These are phyloP conservation scores for Russula earlei DNA, from an alignment of 768 basidiomycete genomes.

Conservation along the genomic window DNA sequence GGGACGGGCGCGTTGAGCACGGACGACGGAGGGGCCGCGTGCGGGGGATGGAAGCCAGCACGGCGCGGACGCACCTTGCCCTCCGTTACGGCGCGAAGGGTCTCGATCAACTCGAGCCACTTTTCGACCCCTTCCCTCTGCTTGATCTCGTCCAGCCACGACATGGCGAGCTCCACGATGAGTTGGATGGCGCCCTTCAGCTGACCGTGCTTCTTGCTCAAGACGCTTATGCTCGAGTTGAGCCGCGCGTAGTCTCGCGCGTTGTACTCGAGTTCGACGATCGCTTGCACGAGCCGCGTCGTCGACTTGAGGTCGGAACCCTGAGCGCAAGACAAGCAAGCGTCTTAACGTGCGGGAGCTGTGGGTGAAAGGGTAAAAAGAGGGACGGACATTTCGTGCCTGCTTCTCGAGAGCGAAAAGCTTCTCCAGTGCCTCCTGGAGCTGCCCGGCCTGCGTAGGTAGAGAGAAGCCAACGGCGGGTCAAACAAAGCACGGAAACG, in stretches of 20 bases:
- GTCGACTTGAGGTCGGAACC: constrained; percentile 93
- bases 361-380: not conserved
- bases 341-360: not conserved
- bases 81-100: constrained; percentile 85
- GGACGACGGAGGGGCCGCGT: not conserved
- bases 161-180: constrained; percentile 83
- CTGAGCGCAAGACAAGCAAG: constrained; percentile 32
- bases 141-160: constrained; percentile 73
- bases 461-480: not conserved
- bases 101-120: constrained; percentile 86
- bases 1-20: not conserved
- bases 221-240: constrained; percentile 53
- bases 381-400: constrained; percentile 70
- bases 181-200: constrained; percentile 81
- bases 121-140: constrained; percentile 53
- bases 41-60: not conserved
- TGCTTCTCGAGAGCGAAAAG: constrained; percentile 88
- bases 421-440: constrained; percentile 84
- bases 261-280: constrained; percentile 62
- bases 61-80: constrained; percentile 62
- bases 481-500: not conserved
- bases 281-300: constrained; percentile 67
- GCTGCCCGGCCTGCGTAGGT: constrained; percentile 72
- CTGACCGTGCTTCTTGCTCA: constrained; percentile 97
- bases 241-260: constrained; percentile 60